Base-by-base conservation (phyloP, 2,329 filamentous ascomycete species). In the Penicillium sp. region DNA sequence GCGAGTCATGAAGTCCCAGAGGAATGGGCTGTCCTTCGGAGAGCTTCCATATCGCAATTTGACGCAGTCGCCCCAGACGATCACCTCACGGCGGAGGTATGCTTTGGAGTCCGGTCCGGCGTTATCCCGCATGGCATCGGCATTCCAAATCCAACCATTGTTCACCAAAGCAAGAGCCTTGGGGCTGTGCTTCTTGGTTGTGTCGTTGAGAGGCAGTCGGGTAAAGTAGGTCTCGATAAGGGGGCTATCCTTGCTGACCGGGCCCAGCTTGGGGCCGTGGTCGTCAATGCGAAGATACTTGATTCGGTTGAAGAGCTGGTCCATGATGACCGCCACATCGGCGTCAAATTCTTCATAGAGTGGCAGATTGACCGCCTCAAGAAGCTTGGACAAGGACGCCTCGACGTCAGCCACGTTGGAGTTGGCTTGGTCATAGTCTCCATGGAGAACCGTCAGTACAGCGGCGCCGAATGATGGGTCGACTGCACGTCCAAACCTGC, bases 131-230 rank as follows among this genome's bases (percentile, higher is more conserved):
- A 97, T 79, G 1, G 93, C 91, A 70, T 97, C 94, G 5, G 91
- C 91, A 48, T 88, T 91, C 93, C 93, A 98, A 7, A 98, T 90
- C 93, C 93, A 98, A 35, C 93, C 93, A 63, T 98, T 98, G 70
- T 97, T 97, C 32, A 85, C 90, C 42, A 98, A 73, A 2, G 88
- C 87, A 37, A 95, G 77, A 35, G 89, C 85, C 47, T 85, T 84
- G 1, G 83, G 77, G 47, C 83, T 83, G 61, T 94, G 85, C 61
- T 87, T 84, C 51, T 82, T 77, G 0, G 93, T 95, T 9, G 77
- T 81, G 9, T 86, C 81, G 59, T 95, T 95, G 24, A 79, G 66
- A 1, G 90, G 87, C 32, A 98, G 75, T 23, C 91, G 82, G 0
- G 93, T 97, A 69, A 98, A 98, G 72, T 98, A 98, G 0, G 86